phyloP scores from a whole-genome alignment of 331 rosid genomes.

The Prunus yedoensis region DNA sequence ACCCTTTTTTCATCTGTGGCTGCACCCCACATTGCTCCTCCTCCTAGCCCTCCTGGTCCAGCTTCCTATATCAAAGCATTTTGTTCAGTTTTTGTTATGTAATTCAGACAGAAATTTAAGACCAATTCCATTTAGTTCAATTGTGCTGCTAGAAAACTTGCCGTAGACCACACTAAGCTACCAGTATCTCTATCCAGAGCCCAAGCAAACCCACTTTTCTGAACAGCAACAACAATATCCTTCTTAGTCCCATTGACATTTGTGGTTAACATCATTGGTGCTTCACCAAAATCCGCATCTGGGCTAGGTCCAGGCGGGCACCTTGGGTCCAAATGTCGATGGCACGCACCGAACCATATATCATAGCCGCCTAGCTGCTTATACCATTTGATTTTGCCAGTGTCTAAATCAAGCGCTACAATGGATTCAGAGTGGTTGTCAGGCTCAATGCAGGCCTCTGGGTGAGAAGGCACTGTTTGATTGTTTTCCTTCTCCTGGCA shows the following conservation, averaged over 20 bases:
- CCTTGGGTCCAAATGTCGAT: constrained; percentile 27
- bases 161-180: constrained; percentile 45
- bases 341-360: constrained; percentile 44
- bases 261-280: constrained; percentile 43
- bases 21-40: constrained; percentile 53
- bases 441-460: constrained; percentile 51
- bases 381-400: constrained; percentile 52
- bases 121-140: no score
- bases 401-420: constrained; percentile 56
- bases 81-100: not conserved
- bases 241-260: constrained; percentile 15
- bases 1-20: constrained; percentile 45
- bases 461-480: constrained; percentile 32
- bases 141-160: constrained; percentile 15
- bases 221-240: constrained; percentile 42
- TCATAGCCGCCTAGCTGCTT: constrained; percentile 61
- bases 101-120: not conserved
- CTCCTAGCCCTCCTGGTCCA: constrained; percentile 47
- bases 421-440: constrained; percentile 58
- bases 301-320: constrained; percentile 48
- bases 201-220: constrained; percentile 72
- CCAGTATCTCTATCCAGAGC: constrained; percentile 64
- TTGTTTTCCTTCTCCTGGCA: constrained; percentile 53
- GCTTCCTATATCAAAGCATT: constrained; percentile 31
- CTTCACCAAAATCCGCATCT: constrained; percentile 50